phyloP scores from a whole-genome alignment of 495 filamentous ascomycete species.

The Penicillium nucicola region DNA sequence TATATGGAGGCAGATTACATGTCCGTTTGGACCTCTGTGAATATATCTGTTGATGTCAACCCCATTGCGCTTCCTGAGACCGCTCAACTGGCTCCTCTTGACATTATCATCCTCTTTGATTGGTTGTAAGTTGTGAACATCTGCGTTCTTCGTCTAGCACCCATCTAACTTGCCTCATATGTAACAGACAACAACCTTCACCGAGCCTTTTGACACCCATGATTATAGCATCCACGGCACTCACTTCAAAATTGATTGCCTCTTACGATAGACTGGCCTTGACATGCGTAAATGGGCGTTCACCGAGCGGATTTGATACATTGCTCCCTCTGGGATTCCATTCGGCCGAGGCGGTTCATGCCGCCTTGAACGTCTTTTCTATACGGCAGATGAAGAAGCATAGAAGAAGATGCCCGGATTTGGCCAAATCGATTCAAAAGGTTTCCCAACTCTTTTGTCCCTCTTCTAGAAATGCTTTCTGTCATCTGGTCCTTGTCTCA shows the following conservation, averaged over 20 bases:
- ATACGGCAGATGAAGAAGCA: slow-evolving; percentile 1
- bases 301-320: slow-evolving; percentile 9
- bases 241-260: slow-evolving; percentile 10
- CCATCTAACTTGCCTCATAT: slow-evolving; percentile 3
- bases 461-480: slow-evolving; percentile 16
- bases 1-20: slow-evolving; percentile 10
- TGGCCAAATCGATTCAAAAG: slow-evolving; percentile 9
- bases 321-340: slow-evolving; percentile 23
- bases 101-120: slow-evolving; percentile 25
- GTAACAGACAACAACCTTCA: slow-evolving; percentile 10
- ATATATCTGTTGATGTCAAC: slow-evolving; percentile 22
- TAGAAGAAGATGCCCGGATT: neutral
- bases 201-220: slow-evolving; percentile 12
- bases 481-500: slow-evolving; percentile 22
- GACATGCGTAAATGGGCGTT: slow-evolving; percentile 7
- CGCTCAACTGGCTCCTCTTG: slow-evolving; percentile 17
- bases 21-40: slow-evolving; percentile 21
- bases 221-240: slow-evolving; percentile 11
- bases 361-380: slow-evolving; percentile 10
- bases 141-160: neutral
- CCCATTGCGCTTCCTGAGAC: slow-evolving; percentile 9
- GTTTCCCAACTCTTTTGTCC: slow-evolving; percentile 10
- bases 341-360: slow-evolving; percentile 10
- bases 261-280: slow-evolving; percentile 19
- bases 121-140: slow-evolving; percentile 7